Conservation (phyloP, 768 basidiomycete species). For the Tulasnella calospora region DNA sequence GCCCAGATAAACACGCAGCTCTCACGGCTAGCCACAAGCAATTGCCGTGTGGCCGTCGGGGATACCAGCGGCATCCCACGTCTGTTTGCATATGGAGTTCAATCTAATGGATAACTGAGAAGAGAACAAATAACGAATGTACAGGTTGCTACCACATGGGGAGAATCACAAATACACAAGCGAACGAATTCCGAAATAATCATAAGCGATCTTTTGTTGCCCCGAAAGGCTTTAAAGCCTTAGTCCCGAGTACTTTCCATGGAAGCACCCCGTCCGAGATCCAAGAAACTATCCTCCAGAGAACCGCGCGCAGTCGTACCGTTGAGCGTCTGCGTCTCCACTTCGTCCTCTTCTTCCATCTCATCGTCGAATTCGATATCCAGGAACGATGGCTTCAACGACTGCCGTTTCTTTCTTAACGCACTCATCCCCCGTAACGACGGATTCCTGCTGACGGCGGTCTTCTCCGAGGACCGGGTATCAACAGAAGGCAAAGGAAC, state of each 20-base stretch:
- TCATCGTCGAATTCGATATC: constrained; percentile 24
- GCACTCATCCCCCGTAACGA: background rate
- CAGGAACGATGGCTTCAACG: constrained; percentile 25
- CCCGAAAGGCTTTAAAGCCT: background rate
- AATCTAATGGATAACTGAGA: background rate
- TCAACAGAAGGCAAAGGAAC: background rate
- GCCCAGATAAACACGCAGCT: background rate
- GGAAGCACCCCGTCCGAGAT: constrained; percentile 15
- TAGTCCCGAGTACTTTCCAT: constrained; percentile 25
- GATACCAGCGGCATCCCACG: background rate
- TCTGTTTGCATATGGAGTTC: background rate
- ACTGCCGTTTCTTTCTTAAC: constrained; percentile 23
- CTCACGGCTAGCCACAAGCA: background rate
- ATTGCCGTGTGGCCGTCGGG: background rate
- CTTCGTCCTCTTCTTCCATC: constrained; percentile 11
- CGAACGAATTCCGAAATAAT: constrained; percentile 15
- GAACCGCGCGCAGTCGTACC: background rate
- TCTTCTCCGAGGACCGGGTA: background rate
- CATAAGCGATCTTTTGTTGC: background rate
- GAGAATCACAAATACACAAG: background rate
- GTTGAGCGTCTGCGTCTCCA: background rate
- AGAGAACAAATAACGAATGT: background rate
- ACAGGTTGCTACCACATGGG: background rate
- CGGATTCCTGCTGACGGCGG: background rate
- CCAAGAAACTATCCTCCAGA: constrained; percentile 22